phyloP scores from a whole-genome alignment of 164 flowering plant species.

The Brasenia schreberi region DNA sequence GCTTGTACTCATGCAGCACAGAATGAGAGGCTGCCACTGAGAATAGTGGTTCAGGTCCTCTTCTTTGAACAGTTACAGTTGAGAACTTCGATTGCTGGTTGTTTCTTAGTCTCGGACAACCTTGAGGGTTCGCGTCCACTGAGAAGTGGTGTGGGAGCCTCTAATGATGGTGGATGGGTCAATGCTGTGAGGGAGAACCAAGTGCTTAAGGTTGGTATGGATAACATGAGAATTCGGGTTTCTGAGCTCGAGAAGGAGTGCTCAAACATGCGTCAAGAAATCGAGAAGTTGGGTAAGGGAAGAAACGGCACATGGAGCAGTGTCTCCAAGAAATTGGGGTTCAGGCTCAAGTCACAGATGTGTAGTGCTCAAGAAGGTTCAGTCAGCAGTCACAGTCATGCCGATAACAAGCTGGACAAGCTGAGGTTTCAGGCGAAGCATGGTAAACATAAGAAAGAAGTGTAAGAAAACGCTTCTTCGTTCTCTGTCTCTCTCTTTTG shows the following conservation, averaged over 20 bases:
- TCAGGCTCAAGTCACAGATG: conserved; percentile 36
- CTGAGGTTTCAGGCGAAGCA: conserved; percentile 24
- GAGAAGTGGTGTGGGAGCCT: conserved; percentile 42
- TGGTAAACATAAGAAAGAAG: conserved; percentile 31
- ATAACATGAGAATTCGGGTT: conserved; percentile 78
- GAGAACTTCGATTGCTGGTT: conserved; percentile 81
- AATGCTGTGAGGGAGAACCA: conserved; percentile 79
- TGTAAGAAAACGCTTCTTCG: too few relatives aligned
- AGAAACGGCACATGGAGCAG: conserved; percentile 40
- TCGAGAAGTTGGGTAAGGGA: conserved; percentile 61
- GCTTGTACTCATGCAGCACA: conserved; percentile 99
- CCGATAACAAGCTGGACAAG: conserved; percentile 31
- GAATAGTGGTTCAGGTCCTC: conserved; percentile 88
- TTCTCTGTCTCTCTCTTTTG: too few relatives aligned
- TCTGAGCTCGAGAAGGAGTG: conserved; percentile 92
- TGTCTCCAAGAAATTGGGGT: conserved; percentile 69
- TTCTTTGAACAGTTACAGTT: conserved; percentile 95
- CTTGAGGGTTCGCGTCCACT: conserved; percentile 77
- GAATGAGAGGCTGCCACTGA: conserved; percentile 82
- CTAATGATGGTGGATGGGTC: conserved; percentile 60
- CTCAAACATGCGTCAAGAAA: conserved; percentile 75
- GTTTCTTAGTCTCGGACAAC: conserved; percentile 86
- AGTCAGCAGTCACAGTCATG: conserved; percentile 39
- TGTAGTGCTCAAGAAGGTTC: conserved; percentile 83
- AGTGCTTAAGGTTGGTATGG: conserved; percentile 94